Percentiles rank a stretch among this genome's conserved stretches.
These are phyloP conservation scores for Euclidium syriacum DNA, from an alignment of 345 rosid genomes.

Conservation along the genomic window DNA sequence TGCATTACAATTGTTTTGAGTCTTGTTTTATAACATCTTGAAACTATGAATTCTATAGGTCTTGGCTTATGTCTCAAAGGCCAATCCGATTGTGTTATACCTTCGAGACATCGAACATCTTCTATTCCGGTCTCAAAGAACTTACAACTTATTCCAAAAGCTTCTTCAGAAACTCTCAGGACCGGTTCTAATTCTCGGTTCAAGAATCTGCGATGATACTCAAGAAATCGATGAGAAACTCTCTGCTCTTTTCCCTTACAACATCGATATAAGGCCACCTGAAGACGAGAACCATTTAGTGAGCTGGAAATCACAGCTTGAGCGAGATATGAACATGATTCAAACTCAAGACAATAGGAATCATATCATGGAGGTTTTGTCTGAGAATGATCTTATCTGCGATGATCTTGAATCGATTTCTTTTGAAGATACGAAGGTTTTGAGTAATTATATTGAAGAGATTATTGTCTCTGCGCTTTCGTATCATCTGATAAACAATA, in stretches of 20 bases:
- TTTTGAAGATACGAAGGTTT: conserved; percentile 57
- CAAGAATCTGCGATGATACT: conserved; percentile 44
- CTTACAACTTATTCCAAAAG: conserved; percentile 64
- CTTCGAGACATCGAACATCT: conserved; percentile 73
- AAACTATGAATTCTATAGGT: conserved; percentile 45
- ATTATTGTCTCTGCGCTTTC: conserved; percentile 86
- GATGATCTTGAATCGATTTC: conserved; percentile 78
- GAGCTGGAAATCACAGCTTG: conserved; percentile 91
- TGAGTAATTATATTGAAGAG: conserved; percentile 85
- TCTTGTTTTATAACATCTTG: neutral
- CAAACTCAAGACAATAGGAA: conserved; percentile 85
- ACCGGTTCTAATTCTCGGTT: conserved; percentile 78
- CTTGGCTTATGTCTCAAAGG: conserved; percentile 65
- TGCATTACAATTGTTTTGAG: neutral
- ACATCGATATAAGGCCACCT: conserved; percentile 82
- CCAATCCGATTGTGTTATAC: conserved; percentile 70
- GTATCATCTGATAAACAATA: conserved; percentile 79
- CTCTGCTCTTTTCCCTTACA: conserved; percentile 68
- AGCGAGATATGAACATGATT: conserved; percentile 92
- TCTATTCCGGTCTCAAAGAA: conserved; percentile 61
- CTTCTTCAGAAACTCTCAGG: conserved; percentile 75
- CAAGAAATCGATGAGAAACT: conserved; percentile 64
- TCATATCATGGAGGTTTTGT: conserved; percentile 87
- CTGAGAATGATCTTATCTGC: conserved; percentile 80
- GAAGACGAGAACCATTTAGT: conserved; percentile 72